phyloP scores from a whole-genome alignment of 192 early-diverging fungal genomes.

The Neocallimastix lanati region DNA sequence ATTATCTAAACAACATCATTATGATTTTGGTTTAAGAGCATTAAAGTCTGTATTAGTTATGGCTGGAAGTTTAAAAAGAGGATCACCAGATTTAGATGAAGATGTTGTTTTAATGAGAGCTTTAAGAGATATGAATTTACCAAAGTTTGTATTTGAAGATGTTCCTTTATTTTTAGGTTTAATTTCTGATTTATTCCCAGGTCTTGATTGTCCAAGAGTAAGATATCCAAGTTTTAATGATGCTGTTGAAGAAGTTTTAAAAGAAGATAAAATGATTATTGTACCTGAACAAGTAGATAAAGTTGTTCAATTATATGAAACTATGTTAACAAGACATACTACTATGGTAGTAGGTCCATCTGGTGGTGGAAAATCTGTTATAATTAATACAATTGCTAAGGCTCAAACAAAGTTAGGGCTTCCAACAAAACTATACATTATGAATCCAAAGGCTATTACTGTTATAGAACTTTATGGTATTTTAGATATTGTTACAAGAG shows the following conservation, averaged over 20 bases:
- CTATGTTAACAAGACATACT: conserved; percentile 39
- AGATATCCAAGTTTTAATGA: conserved; percentile 44
- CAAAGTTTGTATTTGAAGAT: conserved; percentile 46
- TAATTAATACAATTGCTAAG: conserved; percentile 35
- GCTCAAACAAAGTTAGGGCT: conserved; percentile 40
- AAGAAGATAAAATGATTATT: conserved; percentile 28
- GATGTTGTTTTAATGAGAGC: conserved; percentile 43
- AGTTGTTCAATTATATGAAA: conserved; percentile 40
- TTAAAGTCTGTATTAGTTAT: conserved; percentile 40
- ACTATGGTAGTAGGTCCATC: conserved; percentile 39
- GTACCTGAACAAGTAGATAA: conserved; percentile 44
- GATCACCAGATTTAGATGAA: conserved; percentile 35
- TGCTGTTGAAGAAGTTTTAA: conserved; percentile 34
- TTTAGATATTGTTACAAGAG: conserved; percentile 30
- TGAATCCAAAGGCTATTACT: conserved; percentile 41
- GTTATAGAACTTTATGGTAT: conserved; percentile 40
- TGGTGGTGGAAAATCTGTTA: conserved; percentile 38
- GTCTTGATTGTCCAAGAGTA: conserved; percentile 40
- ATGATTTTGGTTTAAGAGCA: conserved; percentile 38
- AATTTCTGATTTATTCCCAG: conserved; percentile 36
- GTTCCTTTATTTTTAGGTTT: conserved; percentile 38
- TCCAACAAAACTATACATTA: conserved; percentile 29
- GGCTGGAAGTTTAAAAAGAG: conserved; percentile 38
- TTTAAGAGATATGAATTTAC: conserved; percentile 40
- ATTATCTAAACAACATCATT: conserved; percentile 40